Evolutionary conservation across 345 rosid species (phyloP).

Genomic region (Salix arbutifolia): DNA sequence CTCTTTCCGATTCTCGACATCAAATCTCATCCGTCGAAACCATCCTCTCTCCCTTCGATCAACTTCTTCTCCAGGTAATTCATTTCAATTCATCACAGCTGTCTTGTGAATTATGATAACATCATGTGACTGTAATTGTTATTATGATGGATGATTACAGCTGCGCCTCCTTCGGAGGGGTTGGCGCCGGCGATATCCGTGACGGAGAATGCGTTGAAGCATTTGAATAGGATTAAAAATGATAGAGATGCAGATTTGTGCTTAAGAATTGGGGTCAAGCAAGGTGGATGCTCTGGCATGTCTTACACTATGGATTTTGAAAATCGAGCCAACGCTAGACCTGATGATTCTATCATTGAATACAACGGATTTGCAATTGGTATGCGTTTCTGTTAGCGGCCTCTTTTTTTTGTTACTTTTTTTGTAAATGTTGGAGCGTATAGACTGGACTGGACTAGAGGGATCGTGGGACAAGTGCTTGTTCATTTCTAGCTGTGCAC

Average conservation of each 20-base stretch:
- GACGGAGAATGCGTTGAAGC: conserved; percentile 74
- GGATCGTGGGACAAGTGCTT: background rate
- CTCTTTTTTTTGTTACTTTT: background rate
- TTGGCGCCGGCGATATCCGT: conserved; percentile 67
- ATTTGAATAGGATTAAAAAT: conserved; percentile 71
- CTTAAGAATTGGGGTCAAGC: conserved; percentile 87
- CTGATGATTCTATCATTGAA: conserved; percentile 77
- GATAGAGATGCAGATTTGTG: conserved; percentile 71
- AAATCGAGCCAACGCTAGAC: conserved; percentile 52
- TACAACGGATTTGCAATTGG: conserved; percentile 77
- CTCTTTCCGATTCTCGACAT: conserved; percentile 34
- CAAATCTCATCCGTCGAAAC: conserved; percentile 36
- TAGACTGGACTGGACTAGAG: background rate
- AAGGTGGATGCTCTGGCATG: conserved; percentile 98
- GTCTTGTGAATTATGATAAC: background rate
- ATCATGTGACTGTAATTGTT: background rate
- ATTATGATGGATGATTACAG: conserved; percentile 7
- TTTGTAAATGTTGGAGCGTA: background rate
- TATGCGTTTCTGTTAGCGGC: conserved; percentile 21
- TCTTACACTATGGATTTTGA: conserved; percentile 94
- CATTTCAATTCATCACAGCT: background rate
- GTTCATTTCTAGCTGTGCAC: background rate
- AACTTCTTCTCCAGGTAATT: conserved; percentile 48
- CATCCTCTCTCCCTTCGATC: conserved; percentile 50
- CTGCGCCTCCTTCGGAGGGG: conserved; percentile 47